Conservation (phyloP, 768 basidiomycete genomes). For the Tulasnella calospora region DNA sequence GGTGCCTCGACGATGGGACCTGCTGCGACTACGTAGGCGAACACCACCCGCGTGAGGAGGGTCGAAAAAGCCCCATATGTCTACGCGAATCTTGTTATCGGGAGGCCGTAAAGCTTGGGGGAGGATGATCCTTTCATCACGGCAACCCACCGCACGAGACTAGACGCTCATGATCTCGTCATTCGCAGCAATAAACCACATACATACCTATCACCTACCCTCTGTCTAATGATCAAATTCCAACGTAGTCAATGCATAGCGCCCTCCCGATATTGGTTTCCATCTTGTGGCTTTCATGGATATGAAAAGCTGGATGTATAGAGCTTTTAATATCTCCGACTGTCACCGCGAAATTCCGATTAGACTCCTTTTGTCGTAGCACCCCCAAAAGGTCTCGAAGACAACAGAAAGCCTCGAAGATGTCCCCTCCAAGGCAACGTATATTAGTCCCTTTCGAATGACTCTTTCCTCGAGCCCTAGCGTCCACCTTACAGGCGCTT, state of each 20-base stretch:
- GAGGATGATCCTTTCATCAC: neutral
- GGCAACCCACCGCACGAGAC: neutral
- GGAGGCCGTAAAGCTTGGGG: neutral
- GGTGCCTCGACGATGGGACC: neutral
- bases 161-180: neutral
- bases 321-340: neutral
- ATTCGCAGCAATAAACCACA: neutral
- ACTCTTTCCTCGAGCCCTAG: neutral
- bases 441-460: neutral
- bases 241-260: neutral
- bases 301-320: neutral
- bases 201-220: neutral
- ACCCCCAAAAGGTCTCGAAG: neutral
- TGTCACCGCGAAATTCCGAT: slow-evolving; percentile 9
- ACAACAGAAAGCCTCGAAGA: neutral
- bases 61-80: neutral
- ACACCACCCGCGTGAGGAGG: neutral
- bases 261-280: neutral
- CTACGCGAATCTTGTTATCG: neutral
- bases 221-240: neutral
- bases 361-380: neutral
- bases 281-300: neutral
- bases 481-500: neutral
- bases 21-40: neutral
- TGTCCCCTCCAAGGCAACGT: neutral